A percentile compares a stretch with the other conserved stretches of the same genome.
These are phyloP conservation scores for Dipteronia sinensis DNA, from an alignment of 345 rosid genomes.

Conservation along the genomic window DNA sequence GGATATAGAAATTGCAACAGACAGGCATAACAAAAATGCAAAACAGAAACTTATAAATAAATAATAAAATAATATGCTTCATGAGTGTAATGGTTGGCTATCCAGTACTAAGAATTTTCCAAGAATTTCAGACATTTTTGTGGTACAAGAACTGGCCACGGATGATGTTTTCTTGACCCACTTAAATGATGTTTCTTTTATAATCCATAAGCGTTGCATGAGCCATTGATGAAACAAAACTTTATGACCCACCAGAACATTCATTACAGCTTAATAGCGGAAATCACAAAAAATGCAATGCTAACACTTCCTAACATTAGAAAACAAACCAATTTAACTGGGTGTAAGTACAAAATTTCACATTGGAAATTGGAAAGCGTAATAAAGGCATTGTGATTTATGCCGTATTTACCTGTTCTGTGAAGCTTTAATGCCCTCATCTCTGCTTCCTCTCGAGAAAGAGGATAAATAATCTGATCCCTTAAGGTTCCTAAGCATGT, in stretches of 20 bases:
- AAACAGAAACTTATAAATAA: too few species aligned
- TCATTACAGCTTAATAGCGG: not conserved
- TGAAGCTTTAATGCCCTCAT: conserved; percentile 43
- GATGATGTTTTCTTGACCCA: not conserved
- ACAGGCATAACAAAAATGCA: not conserved
- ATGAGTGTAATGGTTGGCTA: not conserved
- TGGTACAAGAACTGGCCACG: not conserved
- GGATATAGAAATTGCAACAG: too few species aligned
- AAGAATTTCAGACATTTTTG: not conserved
- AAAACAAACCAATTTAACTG: not conserved
- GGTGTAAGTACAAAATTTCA: not conserved
- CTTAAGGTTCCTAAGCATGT: conserved; percentile 97
- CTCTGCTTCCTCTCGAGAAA: conserved; percentile 84
- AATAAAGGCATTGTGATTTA: conserved; percentile 16
- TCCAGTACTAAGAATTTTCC: not conserved
- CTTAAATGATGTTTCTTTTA: not conserved
- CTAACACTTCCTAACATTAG: not conserved
- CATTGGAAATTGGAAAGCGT: conserved; percentile 15
- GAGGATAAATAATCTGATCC: conserved; percentile 98
- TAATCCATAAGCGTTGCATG: not conserved
- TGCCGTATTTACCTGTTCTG: conserved; percentile 52
- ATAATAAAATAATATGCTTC: not conserved
- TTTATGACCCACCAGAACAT: not conserved
- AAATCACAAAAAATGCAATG: not conserved
- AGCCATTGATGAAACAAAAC: not conserved